Evolutionary conservation across 495 filamentous ascomycete species (phyloP).

Genomic region (Penicillium soppii): DNA sequence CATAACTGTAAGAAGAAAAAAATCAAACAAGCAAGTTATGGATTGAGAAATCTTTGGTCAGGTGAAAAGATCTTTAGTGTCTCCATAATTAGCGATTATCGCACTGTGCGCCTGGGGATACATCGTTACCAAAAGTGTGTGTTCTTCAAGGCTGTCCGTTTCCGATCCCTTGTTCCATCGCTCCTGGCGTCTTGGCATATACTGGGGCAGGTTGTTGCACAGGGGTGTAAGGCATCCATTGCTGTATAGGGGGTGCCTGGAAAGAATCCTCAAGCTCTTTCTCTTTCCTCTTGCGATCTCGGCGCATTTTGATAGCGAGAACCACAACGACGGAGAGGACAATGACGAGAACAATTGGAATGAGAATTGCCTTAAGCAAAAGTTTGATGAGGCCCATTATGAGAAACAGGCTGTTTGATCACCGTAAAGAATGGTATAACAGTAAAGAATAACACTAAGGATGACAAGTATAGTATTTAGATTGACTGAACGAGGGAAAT

Average conservation of each 20-base stretch:
- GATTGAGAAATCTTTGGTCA: too few relatives aligned
- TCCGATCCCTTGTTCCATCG: background rate
- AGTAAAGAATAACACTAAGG: too few relatives aligned
- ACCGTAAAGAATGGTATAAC: background rate
- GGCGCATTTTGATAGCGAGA: slow-evolving; percentile 4
- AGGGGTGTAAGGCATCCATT: slow-evolving; percentile 8
- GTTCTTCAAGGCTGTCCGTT: background rate
- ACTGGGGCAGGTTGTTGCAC: slow-evolving; percentile 3
- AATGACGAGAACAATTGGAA: slow-evolving; percentile 7
- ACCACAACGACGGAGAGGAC: slow-evolving; percentile 1
- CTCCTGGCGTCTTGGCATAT: slow-evolving; percentile 2
- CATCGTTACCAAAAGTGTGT: too few relatives aligned
- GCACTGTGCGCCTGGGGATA: too few relatives aligned
- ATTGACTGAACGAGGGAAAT: background rate
- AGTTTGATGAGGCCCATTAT: slow-evolving; percentile 10
- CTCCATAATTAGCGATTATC: too few relatives aligned
- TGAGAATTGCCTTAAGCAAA: slow-evolving; percentile 12
- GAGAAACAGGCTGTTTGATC: background rate
- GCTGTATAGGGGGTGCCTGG: slow-evolving; percentile 10
- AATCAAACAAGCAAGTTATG: too few relatives aligned
- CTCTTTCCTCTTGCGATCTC: slow-evolving; percentile 8
- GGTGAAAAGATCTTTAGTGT: too few relatives aligned
- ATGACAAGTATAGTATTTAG: background rate
- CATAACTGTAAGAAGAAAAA: too few relatives aligned
- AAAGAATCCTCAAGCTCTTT: slow-evolving; percentile 2